Conservation (phyloP, 1,284 basidiomycete genomes). For the Chalciporus sp. region DNA sequence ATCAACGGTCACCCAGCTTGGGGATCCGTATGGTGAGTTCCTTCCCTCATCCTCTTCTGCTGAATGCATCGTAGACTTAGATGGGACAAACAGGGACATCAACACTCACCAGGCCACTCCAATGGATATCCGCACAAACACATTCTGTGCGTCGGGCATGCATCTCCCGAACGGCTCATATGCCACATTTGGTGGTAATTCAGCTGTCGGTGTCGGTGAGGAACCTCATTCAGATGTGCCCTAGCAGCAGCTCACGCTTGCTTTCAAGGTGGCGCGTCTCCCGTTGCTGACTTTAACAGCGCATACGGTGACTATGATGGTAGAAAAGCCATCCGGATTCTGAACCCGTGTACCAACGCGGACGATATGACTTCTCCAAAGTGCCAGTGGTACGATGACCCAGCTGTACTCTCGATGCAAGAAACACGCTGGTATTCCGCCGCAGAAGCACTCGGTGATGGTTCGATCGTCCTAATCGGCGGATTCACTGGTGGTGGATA, state of each 20-base stretch:
- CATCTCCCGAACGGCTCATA: conserved; percentile 64
- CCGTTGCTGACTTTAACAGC: conserved; percentile 60
- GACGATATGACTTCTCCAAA: conserved; percentile 47
- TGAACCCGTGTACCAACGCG: conserved; percentile 68
- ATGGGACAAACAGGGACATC: conserved; percentile 17
- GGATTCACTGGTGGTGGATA: conserved; percentile 86
- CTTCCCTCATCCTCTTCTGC: not conserved
- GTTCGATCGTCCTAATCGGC: conserved; percentile 70
- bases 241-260: no score
- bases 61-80: no score
- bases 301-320: conserved; percentile 70
- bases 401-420: conserved; percentile 69
- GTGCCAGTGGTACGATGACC: conserved; percentile 82
- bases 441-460: conserved; percentile 72
- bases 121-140: conserved; percentile 79
- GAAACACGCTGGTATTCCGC: conserved; percentile 84
- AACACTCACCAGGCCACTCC: conserved; percentile 47
- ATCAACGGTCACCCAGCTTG: conserved; percentile 59
- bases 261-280: conserved; percentile 34
- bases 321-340: conserved; percentile 63
- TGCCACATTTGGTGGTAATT: conserved; percentile 70
- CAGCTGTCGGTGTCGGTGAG: conserved; percentile 64
- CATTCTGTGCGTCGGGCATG: conserved; percentile 80
- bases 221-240: no score
- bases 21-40: conserved; percentile 52